phyloP scores from a whole-genome alignment of 2,329 filamentous ascomycete species.

The Trichophyton verrucosum region DNA sequence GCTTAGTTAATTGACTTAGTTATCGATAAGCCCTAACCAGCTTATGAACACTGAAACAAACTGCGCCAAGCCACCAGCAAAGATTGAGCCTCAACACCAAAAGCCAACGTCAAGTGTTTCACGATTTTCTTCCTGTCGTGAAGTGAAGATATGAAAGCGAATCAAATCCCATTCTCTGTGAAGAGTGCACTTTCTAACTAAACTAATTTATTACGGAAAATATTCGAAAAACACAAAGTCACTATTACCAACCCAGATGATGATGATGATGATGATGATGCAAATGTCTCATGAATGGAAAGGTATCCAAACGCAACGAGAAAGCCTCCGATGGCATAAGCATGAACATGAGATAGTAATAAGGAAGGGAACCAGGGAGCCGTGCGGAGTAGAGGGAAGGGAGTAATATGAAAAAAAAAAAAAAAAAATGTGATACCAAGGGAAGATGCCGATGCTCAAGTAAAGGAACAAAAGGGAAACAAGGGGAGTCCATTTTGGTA shows the following conservation, averaged over 20 bases:
- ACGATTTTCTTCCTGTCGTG: background rate
- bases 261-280: conserved; percentile 1
- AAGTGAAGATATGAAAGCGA: background rate
- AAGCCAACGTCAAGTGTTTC: background rate
- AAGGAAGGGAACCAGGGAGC: background rate
- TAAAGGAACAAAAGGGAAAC: background rate
- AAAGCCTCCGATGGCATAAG: background rate
- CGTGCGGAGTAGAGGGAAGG: background rate
- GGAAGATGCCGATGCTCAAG: background rate
- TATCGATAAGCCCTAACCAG: background rate
- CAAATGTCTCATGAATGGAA: background rate
- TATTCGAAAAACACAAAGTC: background rate
- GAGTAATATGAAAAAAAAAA: background rate
- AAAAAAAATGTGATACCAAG: background rate
- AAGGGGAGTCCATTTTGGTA: background rate
- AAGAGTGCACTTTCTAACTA: conserved; percentile 1
- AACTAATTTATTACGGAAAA: background rate
- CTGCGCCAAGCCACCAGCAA: background rate
- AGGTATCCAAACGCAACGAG: background rate
- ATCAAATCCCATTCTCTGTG: background rate
- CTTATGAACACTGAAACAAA: background rate
- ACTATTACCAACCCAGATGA: background rate
- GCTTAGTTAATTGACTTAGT: background rate
- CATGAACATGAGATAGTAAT: background rate
- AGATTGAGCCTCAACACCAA: background rate